Base-by-base conservation (phyloP, 2,329 filamentous ascomycete species). In the Paradendryphiella salina region DNA sequence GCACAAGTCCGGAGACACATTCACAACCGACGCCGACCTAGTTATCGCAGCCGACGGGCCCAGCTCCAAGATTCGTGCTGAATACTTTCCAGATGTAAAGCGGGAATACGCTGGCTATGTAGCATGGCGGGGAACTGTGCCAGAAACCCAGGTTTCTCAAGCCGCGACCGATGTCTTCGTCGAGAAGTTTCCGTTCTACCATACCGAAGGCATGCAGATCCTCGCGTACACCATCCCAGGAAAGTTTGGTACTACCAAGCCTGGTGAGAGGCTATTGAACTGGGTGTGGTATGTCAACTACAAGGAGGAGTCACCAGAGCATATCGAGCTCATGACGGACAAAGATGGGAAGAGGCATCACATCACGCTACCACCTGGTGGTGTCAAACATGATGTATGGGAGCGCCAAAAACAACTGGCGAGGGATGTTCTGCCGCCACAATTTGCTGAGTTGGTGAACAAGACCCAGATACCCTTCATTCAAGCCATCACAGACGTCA, bases 241-340 rank as follows among this genome's bases (percentile, higher is more conserved):
- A 0, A 64, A 68, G 3, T 50, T 72, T 7, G 77, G 77, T 0
- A 64, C 61, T 1, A 61, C 75, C 4, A 58, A 64, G 28, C 59
- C 64, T 0, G 75, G 73, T 2, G 61, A 75, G 10, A 68, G 76
- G 5, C 65, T 77, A 1, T 56, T 79, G 49, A 80, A 79, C 55
- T 78, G 70, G 67, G 71, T 80, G 1, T 79, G 75, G 74, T 80
- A 80, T 54, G 64, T 59, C 21, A 76, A 77, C 55, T 66, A 74
- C 20, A 31, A 58, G 1, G 68, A 74, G 54, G 36, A 61, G 4
- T 73, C 73, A 0, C 35, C 58, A 3, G 74, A 75, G 26, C 64
- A 76, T 20, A 52, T 61, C 4, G 67, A 73, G 0, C 56, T 77
- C 9, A 74, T 80, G 65, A 79, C 76, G 1, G 77, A 79, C 44